Evolutionary conservation across 805 yeast species (phyloP).

Genomic region (Starmerella powellii): DNA sequence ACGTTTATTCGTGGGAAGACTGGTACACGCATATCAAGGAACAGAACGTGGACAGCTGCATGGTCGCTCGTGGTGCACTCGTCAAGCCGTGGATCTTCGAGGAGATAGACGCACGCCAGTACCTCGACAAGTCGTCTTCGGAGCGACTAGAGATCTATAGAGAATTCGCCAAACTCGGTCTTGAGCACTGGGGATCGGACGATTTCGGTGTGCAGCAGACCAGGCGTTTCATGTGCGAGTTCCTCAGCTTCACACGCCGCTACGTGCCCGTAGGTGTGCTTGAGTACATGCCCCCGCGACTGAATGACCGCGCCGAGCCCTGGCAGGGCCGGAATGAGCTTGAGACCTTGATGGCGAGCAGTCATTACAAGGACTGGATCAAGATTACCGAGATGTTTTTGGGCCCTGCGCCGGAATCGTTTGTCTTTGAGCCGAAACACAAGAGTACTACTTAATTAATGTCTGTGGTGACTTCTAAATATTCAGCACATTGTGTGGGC

Average conservation of each 20-base stretch:
- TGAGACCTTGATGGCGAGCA: conserved; percentile 77
- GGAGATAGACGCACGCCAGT: conserved; percentile 80
- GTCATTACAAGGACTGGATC: conserved; percentile 88
- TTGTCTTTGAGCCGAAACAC: conserved; percentile 83
- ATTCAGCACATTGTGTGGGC: too few species aligned
- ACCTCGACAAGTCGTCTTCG: conserved; percentile 77
- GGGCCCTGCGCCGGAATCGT: conserved; percentile 67
- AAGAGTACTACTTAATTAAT: conserved; percentile 86
- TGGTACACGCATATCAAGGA: conserved; percentile 63
- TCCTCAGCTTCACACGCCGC: conserved; percentile 83
- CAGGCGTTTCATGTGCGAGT: conserved; percentile 87
- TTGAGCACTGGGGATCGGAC: conserved; percentile 97
- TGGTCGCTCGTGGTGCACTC: conserved; percentile 96
- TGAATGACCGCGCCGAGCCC: conserved; percentile 86
- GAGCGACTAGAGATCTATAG: conserved; percentile 72
- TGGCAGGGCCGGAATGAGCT: conserved; percentile 90
- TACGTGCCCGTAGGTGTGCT: conserved; percentile 89
- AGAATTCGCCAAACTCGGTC: conserved; percentile 63
- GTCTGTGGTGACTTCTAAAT: too few species aligned
- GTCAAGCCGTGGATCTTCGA: conserved; percentile 99
- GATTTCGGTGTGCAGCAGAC: conserved; percentile 83
- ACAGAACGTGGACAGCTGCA: conserved; percentile 74
- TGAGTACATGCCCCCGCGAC: conserved; percentile 73
- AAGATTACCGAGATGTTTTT: conserved; percentile 89
- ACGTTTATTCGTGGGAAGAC: conserved; percentile 72